Evolutionary conservation across 140 eudicot genomes (phyloP).

Genomic region (Bidens hawaiensis): DNA sequence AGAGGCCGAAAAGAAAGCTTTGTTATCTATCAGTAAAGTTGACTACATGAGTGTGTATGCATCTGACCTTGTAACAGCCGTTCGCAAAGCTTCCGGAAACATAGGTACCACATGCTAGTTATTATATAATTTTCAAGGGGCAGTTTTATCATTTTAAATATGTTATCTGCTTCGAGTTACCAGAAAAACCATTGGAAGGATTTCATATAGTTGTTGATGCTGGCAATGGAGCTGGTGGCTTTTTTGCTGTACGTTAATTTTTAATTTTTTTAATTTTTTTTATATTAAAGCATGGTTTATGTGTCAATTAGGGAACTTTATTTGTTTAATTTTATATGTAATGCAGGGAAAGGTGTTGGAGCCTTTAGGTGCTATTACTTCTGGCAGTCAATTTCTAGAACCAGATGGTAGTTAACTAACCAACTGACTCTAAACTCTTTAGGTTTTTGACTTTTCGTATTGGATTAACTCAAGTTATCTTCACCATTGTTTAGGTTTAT

Average conservation of each 20-base stretch:
- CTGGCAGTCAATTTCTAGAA: slow-evolving; percentile 95
- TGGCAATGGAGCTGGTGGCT: slow-evolving; percentile 99
- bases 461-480: neutral
- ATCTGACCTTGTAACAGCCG: slow-evolving; percentile 88
- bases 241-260: slow-evolving; percentile 65
- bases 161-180: slow-evolving; percentile 17
- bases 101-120: slow-evolving; percentile 38
- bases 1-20: slow-evolving; percentile 51
- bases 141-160: slow-evolving; percentile 3
- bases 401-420: slow-evolving; percentile 72
- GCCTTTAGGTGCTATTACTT: slow-evolving; percentile 88
- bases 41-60: slow-evolving; percentile 86
- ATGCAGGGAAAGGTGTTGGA: slow-evolving; percentile 89
- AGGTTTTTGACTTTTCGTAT: neutral
- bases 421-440: neutral
- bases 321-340: slow-evolving; percentile 1
- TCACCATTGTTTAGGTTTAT: slow-evolving; percentile 50
- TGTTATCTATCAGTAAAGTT: slow-evolving; percentile 47
- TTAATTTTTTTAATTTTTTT: too few species aligned
- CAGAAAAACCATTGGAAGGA: slow-evolving; percentile 96
- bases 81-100: slow-evolving; percentile 88
- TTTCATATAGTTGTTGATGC: slow-evolving; percentile 97
- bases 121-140: slow-evolving; percentile 4
- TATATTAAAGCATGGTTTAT: neutral
- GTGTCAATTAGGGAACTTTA: neutral